A percentile compares a stretch with the other conserved stretches of the same genome.
Evolutionary conservation across 2,329 filamentous ascomycete species (phyloP).

Genomic region (Fusarium denticulatum): DNA sequence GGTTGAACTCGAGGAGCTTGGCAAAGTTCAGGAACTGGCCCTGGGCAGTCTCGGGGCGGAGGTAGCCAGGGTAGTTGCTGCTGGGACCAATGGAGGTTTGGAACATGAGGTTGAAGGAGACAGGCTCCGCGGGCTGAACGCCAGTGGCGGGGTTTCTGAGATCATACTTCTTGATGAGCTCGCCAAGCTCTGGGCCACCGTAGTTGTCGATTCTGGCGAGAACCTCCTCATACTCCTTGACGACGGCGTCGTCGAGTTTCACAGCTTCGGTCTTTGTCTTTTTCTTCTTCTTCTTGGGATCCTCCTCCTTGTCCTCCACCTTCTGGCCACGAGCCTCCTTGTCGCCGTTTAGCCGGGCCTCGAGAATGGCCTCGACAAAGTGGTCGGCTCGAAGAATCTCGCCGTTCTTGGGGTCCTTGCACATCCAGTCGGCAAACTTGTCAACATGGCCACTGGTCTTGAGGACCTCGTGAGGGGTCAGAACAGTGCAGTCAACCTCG

Average conservation of each 20-base stretch:
- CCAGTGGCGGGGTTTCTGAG: conserved; percentile 88
- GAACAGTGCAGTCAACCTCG: conserved; percentile 91
- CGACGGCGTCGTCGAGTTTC: conserved; percentile 86
- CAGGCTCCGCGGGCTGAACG: conserved; percentile 79
- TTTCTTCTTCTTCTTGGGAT: conserved; percentile 83
- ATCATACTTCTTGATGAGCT: conserved; percentile 89
- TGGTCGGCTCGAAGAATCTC: conserved; percentile 97
- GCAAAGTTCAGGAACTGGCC: conserved; percentile 98
- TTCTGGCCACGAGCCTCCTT: conserved; percentile 90
- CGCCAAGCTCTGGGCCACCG: conserved; percentile 83
- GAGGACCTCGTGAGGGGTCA: conserved; percentile 92
- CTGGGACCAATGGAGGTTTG: conserved; percentile 93
- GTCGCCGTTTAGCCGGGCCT: conserved; percentile 86
- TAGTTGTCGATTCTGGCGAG: conserved; percentile 97
- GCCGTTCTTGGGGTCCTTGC: conserved; percentile 96
- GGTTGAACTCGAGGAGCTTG: conserved; percentile 96
- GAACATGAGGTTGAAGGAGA: conserved; percentile 99
- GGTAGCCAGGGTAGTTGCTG: conserved; percentile 84
- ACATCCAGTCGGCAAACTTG: conserved; percentile 99
- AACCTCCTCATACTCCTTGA: conserved; percentile 90
- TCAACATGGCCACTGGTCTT: conserved; percentile 98
- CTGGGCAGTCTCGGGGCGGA: conserved; percentile 95
- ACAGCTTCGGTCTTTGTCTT: conserved; percentile 84
- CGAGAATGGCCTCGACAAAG: conserved; percentile 93
- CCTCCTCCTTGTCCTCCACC: conserved; percentile 78